A percentile compares a stretch with the other conserved stretches of the same genome.
Evolutionary conservation across 352 stramenopile genomes (phyloP).

Genomic region (Phytopythium boreale): DNA sequence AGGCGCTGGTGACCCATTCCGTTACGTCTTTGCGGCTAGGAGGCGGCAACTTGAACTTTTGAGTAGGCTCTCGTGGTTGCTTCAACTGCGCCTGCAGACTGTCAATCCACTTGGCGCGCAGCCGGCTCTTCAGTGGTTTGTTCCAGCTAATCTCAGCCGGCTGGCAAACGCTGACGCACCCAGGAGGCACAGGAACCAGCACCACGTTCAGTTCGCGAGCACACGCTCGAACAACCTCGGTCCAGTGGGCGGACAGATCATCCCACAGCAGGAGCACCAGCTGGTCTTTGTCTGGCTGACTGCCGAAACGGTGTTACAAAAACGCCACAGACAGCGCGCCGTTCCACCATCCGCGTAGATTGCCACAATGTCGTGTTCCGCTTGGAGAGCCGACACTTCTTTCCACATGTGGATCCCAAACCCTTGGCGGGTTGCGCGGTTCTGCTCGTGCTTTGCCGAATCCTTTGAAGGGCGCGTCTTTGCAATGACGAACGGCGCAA

Average conservation of each 20-base stretch:
- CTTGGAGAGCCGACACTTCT: not conserved
- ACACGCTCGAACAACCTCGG: constrained; percentile 11
- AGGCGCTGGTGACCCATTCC: no score
- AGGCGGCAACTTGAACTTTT: no score
- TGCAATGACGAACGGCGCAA: constrained; percentile 1
- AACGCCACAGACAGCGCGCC: constrained; percentile 8
- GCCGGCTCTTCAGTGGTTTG: constrained; percentile 16
- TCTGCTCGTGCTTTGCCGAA: not conserved
- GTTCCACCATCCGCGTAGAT: constrained; percentile 17
- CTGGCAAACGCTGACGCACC: constrained; percentile 15
- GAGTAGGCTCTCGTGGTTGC: no score
- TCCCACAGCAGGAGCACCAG: constrained; percentile 15
- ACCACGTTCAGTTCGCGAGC: constrained; percentile 14
- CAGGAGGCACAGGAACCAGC: constrained; percentile 11
- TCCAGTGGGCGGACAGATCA: constrained; percentile 29
- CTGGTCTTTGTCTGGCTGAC: not conserved
- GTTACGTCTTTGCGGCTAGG: no score
- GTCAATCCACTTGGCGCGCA: no score
- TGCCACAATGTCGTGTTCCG: constrained; percentile 7
- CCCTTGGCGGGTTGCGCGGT: not conserved
- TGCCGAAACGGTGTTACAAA: constrained; percentile 13
- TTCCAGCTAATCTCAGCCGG: constrained; percentile 19
- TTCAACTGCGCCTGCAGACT: no score
- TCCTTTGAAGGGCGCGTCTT: constrained; percentile 2
- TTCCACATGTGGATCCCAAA: constrained; percentile 9